Percentiles rank a stretch among this genome's conserved stretches.
Evolutionary conservation across 177 flowering plant genomes (phyloP).

Genomic region (Vitis hybrid): DNA sequence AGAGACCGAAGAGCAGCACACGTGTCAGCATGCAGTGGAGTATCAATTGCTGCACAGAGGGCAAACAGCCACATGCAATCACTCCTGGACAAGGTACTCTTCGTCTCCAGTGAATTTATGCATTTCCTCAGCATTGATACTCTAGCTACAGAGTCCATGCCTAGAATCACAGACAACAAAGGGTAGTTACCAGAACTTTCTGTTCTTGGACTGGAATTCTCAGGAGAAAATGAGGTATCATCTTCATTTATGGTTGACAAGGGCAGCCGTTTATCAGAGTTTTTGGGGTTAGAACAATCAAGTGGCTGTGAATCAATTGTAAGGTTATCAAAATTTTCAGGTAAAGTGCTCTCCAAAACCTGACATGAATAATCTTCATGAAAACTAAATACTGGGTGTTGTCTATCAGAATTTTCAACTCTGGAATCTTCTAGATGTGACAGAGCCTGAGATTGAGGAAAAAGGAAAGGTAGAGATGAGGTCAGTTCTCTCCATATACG

Average conservation of each 20-base stretch:
- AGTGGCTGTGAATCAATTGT: not conserved
- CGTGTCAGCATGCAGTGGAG: constrained; percentile 75
- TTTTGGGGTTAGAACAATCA: not conserved
- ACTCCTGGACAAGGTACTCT: constrained; percentile 31
- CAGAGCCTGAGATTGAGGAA: constrained; percentile 39
- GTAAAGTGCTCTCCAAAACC: not conserved
- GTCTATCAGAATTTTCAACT: constrained; percentile 1
- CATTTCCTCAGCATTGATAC: constrained; percentile 54
- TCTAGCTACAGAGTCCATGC: constrained; percentile 72
- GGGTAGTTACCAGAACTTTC: constrained; percentile 29
- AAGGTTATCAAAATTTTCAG: constrained; percentile 11
- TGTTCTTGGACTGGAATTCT: not conserved
- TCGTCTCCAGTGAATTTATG: constrained; percentile 38
- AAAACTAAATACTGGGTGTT: not conserved
- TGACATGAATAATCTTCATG: constrained; percentile 8
- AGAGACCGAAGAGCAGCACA: constrained; percentile 65
- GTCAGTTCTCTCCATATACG: not conserved
- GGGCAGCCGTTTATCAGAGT: not conserved
- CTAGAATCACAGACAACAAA: constrained; percentile 45
- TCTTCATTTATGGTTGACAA: not conserved
- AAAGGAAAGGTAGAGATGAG: not conserved
- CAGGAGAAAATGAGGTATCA: not conserved
- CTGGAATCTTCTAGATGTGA: constrained; percentile 32
- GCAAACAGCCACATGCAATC: constrained; percentile 75
- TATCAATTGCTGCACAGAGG: constrained; percentile 75